These are phyloP conservation scores for Russula abietina DNA, from an alignment of 768 basidiomycete genomes.

Conservation along the genomic window DNA sequence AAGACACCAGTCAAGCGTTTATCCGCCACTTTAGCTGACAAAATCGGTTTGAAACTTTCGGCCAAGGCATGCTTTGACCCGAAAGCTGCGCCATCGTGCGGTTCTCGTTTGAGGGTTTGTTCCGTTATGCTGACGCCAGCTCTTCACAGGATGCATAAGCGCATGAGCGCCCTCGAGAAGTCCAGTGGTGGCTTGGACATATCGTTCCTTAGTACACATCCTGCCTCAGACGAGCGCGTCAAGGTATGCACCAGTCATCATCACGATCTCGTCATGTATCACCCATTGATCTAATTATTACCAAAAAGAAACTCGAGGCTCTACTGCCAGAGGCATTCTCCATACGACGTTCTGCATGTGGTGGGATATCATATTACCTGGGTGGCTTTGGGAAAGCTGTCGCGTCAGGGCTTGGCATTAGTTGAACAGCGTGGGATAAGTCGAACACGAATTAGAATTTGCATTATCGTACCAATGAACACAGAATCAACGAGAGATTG, in stretches of 20 bases:
- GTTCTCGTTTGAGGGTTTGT: not conserved
- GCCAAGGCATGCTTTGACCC: conserved; percentile 87
- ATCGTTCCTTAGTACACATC: conserved; percentile 80
- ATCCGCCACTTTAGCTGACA: conserved; percentile 53
- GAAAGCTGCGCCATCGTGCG: conserved; percentile 62
- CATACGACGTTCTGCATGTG: conserved; percentile 51
- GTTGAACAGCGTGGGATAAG: not conserved
- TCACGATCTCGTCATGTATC: not conserved
- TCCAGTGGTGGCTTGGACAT: conserved; percentile 28
- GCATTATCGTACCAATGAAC: conserved; percentile 2
- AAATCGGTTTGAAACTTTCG: conserved; percentile 75
- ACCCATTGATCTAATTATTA: not conserved
- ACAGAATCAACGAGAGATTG: not conserved
- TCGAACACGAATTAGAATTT: conserved; percentile 11
- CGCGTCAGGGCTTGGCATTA: not conserved
- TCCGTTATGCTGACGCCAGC: not conserved
- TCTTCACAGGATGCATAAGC: conserved; percentile 51
- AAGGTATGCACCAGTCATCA: conserved; percentile 44
- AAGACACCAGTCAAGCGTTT: not conserved
- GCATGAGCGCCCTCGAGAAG: conserved; percentile 55
- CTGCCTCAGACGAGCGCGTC: conserved; percentile 63
- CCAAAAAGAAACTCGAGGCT: conserved; percentile 38
- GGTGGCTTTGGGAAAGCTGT: conserved; percentile 4
- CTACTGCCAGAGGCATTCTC: conserved; percentile 53
- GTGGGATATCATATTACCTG: conserved; percentile 24